Evolutionary conservation across 1,284 basidiomycete species (phyloP), one percentile per base, ranked within the genome.

Genomic region (Rhodotorula glutinis): DNA sequence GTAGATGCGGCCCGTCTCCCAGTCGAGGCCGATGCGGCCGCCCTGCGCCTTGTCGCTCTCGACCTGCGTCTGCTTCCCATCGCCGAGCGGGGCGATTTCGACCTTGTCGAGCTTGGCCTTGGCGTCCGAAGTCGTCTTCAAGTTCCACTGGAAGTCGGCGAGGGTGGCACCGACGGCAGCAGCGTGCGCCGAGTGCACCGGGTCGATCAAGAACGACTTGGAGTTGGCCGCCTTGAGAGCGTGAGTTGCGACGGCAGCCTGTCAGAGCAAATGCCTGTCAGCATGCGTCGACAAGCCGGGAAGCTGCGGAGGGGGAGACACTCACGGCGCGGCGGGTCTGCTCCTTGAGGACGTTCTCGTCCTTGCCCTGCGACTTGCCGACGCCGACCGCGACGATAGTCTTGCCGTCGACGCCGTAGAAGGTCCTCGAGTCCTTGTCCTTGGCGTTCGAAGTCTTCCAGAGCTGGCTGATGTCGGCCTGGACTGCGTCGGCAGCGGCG

Each of bases 121-220:
- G 46, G 76, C 77, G 21, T 75, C 75, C 55, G 77, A 74, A n/a
- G 76, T 75, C 0, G 89, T 91, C 79, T 92, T 91, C 74, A 92
- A 80, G 3, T 74, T 69, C 76, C 90, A 91, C 11, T 30, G 83
- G 79, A 88, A 91, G 52, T 83, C 75, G 4, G 88, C 87, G 67
- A 92, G 82, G 74, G 89, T 82, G 2, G 90, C 85, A 5, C 86
- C 89, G 60, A 90, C 88, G 46, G 90, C 90, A 65, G 88, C 85
- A 69, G 88, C 87, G 73, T 91, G 89, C 19, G 87, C 82, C 77
- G 91, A 88, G 68, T n/a, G 83, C 82, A 56, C 55, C 11, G 82
- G 84, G 76, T 90, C 88, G 56, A 90, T 78, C 21, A 80, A 69
- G 30, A 87, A 83, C 46, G 85, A 44, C 58, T 71, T 71, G 14